phyloP scores from a whole-genome alignment of 805 yeast genomes.

The Schizosaccharomyces osmophilus region DNA sequence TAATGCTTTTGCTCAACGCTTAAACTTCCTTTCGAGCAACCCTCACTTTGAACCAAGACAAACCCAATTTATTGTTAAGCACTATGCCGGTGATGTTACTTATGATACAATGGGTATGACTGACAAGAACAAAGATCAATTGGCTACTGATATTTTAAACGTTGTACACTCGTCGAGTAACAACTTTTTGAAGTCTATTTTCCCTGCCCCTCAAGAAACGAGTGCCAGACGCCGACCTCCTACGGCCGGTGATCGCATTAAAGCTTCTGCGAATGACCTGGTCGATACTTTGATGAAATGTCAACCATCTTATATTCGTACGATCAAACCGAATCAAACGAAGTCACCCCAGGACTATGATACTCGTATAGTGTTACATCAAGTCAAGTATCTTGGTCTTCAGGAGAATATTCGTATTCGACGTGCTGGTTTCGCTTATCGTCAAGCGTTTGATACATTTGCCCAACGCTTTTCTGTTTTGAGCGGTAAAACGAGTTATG shows the following conservation, averaged over 20 bases:
- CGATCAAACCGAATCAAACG: conserved; percentile 89
- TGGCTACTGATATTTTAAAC: conserved; percentile 69
- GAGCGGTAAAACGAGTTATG: conserved; percentile 78
- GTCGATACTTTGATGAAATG: conserved; percentile 75
- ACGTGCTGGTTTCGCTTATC: conserved; percentile 95
- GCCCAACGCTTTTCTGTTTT: conserved; percentile 79
- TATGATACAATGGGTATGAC: conserved; percentile 79
- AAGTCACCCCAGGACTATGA: conserved; percentile 79
- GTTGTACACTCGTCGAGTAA: conserved; percentile 50
- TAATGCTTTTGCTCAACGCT: conserved; percentile 78
- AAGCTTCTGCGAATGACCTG: conserved; percentile 66
- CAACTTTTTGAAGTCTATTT: conserved; percentile 30
- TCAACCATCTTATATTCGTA: conserved; percentile 89
- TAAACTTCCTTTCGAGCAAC: conserved; percentile 58
- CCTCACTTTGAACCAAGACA: conserved; percentile 77
- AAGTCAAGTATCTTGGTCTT: conserved; percentile 80
- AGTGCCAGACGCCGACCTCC: conserved; percentile 69
- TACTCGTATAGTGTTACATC: conserved; percentile 73
- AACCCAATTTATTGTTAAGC: conserved; percentile 70
- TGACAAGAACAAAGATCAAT: conserved; percentile 85
- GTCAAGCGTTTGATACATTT: conserved; percentile 88
- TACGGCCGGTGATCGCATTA: conserved; percentile 88
- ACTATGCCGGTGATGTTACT: conserved; percentile 95
- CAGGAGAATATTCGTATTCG: conserved; percentile 92
- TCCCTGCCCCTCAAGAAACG: conserved; percentile 41